These are phyloP conservation scores for Alnus glutinosa DNA, from an alignment of 306 rosid genomes.

Conservation along the genomic window DNA sequence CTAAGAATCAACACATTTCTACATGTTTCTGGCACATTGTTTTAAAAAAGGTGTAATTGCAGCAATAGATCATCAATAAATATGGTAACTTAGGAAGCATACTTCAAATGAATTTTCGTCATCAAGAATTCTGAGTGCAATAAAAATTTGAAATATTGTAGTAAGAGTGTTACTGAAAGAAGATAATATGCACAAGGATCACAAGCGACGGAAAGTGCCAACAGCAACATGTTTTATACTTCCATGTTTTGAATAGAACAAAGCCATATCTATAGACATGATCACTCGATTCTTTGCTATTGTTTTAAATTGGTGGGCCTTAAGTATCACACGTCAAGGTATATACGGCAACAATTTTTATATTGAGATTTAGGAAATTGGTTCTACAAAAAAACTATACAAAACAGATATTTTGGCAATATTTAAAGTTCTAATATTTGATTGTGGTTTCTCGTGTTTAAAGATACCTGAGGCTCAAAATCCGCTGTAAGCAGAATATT, in stretches of 20 bases:
- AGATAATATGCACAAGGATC: not conserved
- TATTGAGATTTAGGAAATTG: not conserved
- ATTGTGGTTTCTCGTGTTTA: constrained; percentile 14
- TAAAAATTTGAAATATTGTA: not conserved
- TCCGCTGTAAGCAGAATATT: constrained; percentile 74
- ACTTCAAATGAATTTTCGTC: not conserved
- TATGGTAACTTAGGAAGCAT: not conserved
- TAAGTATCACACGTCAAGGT: not conserved
- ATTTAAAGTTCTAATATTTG: not conserved
- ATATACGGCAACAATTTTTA: not conserved
- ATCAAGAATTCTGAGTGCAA: not conserved
- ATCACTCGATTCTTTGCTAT: not conserved
- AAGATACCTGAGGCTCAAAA: constrained; percentile 78
- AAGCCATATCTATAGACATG: not conserved
- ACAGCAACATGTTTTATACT: not conserved
- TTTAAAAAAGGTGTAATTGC: not conserved
- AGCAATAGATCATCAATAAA: not conserved
- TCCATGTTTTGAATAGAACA: not conserved
- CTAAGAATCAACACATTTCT: not conserved
- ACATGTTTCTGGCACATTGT: not conserved
- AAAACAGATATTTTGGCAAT: not conserved
- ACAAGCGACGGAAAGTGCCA: not conserved
- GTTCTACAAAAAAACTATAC: not conserved
- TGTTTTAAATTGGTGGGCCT: not conserved
- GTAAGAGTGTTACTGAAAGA: not conserved